A percentile compares a stretch with the other conserved stretches of the same genome.
These are phyloP conservation scores for Populus simonii DNA, from an alignment of 345 rosid species.

Conservation along the genomic window DNA sequence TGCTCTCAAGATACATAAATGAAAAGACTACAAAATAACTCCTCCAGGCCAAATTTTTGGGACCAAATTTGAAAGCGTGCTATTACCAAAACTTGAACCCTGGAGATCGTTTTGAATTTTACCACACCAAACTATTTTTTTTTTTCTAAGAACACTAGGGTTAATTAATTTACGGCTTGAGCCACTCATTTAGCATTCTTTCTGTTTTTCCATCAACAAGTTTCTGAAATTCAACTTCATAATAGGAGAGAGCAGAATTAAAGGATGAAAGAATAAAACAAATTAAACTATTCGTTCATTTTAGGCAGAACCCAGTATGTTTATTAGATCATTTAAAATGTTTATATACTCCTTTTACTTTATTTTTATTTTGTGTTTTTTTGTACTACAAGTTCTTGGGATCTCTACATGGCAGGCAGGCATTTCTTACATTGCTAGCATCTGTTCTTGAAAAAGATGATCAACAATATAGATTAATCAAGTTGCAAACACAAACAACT, in stretches of 20 bases:
- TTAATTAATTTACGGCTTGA: not conserved
- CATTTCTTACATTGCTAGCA: not conserved
- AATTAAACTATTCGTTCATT: not conserved
- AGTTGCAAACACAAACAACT: slow-evolving; percentile 1
- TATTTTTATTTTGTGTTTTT: no score
- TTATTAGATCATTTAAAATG: no score
- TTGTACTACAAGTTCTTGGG: not conserved
- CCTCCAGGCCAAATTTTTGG: no score
- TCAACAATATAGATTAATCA: not conserved
- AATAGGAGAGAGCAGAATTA: not conserved
- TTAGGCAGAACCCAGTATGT: not conserved
- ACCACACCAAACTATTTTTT: no score
- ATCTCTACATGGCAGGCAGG: not conserved
- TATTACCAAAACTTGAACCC: no score
- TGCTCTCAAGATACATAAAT: no score
- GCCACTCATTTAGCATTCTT: not conserved
- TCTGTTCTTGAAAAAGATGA: not conserved
- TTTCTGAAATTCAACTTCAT: not conserved
- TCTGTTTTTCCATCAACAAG: not conserved
- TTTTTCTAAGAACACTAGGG: not conserved
- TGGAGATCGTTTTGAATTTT: no score
- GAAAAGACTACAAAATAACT: no score
- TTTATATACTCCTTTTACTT: not conserved
- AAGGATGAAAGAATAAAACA: not conserved
- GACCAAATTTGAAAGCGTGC: no score